Base-by-base conservation (phyloP, 768 basidiomycete genomes). In the Rhizopogon rudus region DNA sequence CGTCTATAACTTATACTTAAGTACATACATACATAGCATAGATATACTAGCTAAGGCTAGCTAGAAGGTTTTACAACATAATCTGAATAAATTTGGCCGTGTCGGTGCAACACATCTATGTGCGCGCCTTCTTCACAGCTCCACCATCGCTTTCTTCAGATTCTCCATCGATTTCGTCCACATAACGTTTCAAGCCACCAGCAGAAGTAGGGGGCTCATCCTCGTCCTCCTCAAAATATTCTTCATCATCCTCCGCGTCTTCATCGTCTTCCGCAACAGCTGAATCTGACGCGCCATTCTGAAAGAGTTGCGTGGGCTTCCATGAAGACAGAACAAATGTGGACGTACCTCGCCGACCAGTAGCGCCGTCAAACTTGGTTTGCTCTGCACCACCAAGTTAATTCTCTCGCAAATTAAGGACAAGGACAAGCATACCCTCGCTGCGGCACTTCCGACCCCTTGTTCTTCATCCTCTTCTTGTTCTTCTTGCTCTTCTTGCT, bases 181-280 rank as follows among this genome's bases (percentile, higher is more conserved):
- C 68, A 1, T 57, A 42, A 25, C 68, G 67, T 53, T 69, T 69
- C 29, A 61, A 59, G 50, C 70, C 64, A 3, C 52, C 48, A 25
- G 48, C 33, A 16, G 48, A 49, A 37, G 35, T 37, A 16, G 48
- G 48, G 22, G 48, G 9, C 16, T 52, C 51, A 1, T 56, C 59
- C 0, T 58, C n/a, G 35, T 68, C 64, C 1, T 69, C 65, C 1
- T 59, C 61, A 6, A 61, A 65, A 0, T 64, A 68, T 0, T 68
- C 64, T 1, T 62, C 60, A 0, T 62, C 60, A 0, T 59, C 65
- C 0, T 60, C 66, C 0, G 58, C 57, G 7, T 59, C 66, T 1
- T 63, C 58, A 1, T 58, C 31, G 1, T 31, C 59, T 31, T 54
- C 58, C 5, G 13, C 3, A 2, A 17, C 8, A 12, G 48, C 31